Base-by-base conservation (phyloP, 1,139 yeast genomes). In the Candida labiduridarum region DNA sequence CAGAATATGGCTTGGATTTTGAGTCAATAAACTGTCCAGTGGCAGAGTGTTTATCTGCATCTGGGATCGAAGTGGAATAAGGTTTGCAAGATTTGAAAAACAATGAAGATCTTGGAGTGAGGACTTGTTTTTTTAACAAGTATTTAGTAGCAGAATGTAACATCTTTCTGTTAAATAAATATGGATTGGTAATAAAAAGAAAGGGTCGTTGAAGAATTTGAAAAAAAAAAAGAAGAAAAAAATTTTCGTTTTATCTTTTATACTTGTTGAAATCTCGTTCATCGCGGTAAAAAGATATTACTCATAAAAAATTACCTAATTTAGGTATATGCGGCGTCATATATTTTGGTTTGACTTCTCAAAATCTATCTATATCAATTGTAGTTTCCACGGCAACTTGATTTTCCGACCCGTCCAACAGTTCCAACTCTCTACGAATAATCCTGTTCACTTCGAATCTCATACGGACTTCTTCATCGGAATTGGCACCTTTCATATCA, bases 401-500 rank as follows among this genome's bases (percentile, higher is more conserved):
- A 16, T 67, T 66, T 55, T 60, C 53, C 47, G 67, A 55, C 54
- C 65, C 50, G 58, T 69, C 56, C 55, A 58, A 57, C 14, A 52
- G 55, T 44, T 59, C 56, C n/a, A 71, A 56, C 41, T 65, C 68
- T 15, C 58, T 65, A 45, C 67, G 68, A 5, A 86, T 65, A 31
- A 84, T 71, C 36, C 81, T 73, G 49, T 74, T 73, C 1, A 83
- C 70, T 49, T 86, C 85, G 55, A 78, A 76, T 48, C 87, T 65
- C 42, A 87, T 61, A 33, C 74, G 67, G 1, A 82, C 68, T 60
- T 87, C 94, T 50, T 86, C 90, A 52, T 85, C 89, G 50, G 80
- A 80, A 6, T 87, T 80, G 1, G 85, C 87, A n/a, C 92, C 92
- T 44, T 71, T 67, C 87, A 87, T 83, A 30, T 64, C 64, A 8